Base-by-base conservation (phyloP, 2,329 filamentous ascomycete genomes). In the Pestalotiopsis sp. region DNA sequence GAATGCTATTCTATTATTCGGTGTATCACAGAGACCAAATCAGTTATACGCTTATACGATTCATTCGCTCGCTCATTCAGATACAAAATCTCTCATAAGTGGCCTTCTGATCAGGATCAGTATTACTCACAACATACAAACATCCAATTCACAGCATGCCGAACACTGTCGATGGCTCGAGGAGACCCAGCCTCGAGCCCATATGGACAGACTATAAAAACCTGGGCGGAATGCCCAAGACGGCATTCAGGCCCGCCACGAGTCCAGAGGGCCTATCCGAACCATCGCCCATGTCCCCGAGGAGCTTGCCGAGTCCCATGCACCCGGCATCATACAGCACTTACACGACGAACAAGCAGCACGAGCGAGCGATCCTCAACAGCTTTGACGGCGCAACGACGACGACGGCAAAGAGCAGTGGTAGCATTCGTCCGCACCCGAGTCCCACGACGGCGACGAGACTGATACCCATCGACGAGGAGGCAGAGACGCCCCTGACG, bases 331-430 rank as follows among this genome's bases (percentile, higher is more conserved):
- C 75, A 7, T 76, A 79, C 61, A 80, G 78, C 60, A 80, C 72
- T 2, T 69, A 73, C 7, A 80, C 81, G 77, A 78, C 81, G 76
- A 78, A 36, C 31, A 36, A 78, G 61, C 75, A 75, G 62, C 80
- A 81, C 62, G 79, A 82, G 67, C 76, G 77, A 56, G 76, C 77
- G 5, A 71, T 82, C 69, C 72, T 81, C 12, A 78, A 80, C 45
- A 78, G 77, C 36, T 71, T 81, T 4, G 77, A 80, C 39, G 74
- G 31, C 31, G 31, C 31, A 9, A 36, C 31, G 9, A 36, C 6
- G 31, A 36, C 31, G 7, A 36, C 31, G 63, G 75, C 72, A 65
- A 70, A 70, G 9, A 74, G 73, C 4, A 7, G 31, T 36, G 2
- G 31, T 36, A 36, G 31, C 9, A 11, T 2, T 36, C 31, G 31